Percentiles rank a stretch among this genome's conserved stretches.
Evolutionary conservation across 139 green algal species (phyloP).

Genomic region (Penium margaritaceum): DNA sequence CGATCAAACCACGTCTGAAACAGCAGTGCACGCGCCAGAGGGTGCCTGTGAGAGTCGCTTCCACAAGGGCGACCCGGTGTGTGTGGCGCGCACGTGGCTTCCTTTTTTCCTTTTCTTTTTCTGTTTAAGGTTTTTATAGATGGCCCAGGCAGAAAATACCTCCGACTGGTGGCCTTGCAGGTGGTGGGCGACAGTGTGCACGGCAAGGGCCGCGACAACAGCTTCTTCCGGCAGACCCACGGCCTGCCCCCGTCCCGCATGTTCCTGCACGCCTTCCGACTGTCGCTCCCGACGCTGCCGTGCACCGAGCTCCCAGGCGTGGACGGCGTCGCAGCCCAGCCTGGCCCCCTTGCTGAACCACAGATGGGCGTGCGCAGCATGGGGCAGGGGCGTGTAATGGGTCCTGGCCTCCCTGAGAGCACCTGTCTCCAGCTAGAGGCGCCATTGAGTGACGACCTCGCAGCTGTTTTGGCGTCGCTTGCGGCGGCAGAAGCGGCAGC

Average conservation of each 20-base stretch:
- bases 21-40: neutral
- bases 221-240: neutral
- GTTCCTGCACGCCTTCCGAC: neutral
- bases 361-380: too few species aligned
- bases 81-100: neutral
- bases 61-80: neutral
- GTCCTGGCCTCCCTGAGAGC: too few species aligned
- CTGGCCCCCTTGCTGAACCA: too few species aligned
- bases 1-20: neutral
- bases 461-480: too few species aligned
- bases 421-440: too few species aligned
- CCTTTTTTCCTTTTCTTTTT: neutral
- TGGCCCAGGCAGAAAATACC: neutral
- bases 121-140: neutral
- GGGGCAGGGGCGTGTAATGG: too few species aligned
- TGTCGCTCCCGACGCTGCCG: too few species aligned
- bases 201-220: constrained; percentile 1
- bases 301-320: too few species aligned
- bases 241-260: constrained; percentile 1
- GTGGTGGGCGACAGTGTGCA: neutral
- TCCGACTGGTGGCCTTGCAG: neutral
- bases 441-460: too few species aligned
- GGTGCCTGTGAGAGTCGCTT: neutral
- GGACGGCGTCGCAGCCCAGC: too few species aligned
- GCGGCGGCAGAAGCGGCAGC: too few species aligned